Evolutionary conservation across 768 basidiomycete genomes (phyloP), one percentile per base, ranked within the genome.

Genomic region (Phanerodontia chrysosporium): DNA sequence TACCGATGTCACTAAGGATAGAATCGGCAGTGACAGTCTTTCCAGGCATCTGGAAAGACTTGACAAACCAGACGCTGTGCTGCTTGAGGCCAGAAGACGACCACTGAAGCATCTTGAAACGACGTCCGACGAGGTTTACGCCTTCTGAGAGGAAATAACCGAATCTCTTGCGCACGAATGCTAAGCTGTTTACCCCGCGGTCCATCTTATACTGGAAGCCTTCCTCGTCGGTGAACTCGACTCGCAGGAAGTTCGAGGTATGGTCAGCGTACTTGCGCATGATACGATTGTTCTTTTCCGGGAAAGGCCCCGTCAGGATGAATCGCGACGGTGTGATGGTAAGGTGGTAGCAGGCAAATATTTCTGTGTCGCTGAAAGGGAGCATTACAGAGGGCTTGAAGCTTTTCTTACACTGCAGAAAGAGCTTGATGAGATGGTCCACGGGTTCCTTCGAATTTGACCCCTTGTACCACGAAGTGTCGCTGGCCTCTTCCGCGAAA

Each of bases 211-310:
- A 55, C 22, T 60, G 51, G 22, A 87, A 76, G 45, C 78, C 76
- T 63, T 92, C 86, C 72, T 95, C 92, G 56, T 93, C 92, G 2
- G 85, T 80, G 64, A 94, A 91, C 63, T 89, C 84, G 29, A 93
- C 90, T 10, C 92, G 85, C 30, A 95, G 66, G 67, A 95, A 95
- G 63, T 82, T 75, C 32, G 87, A 80, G 45, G 83, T 76, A 57
- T 80, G 80, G 0, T 77, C 77, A 48, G 75, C 69, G 60, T 85
- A 93, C 58, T 75, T 71, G 1, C 92, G 84, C 58, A 95, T 84
- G 48, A 92, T 80, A 1, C 89, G 80, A 61, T 95, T 95, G 1
- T 89, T 87, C 65, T 91, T 85, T 21, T 82, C 81, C 0, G 83
- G 66, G 58, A 82, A 85, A 1, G 91, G 91, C 0, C 91, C 91